Evolutionary conservation across 495 filamentous ascomycete genomes (phyloP).

Genomic region (Lophiotrema nucula): DNA sequence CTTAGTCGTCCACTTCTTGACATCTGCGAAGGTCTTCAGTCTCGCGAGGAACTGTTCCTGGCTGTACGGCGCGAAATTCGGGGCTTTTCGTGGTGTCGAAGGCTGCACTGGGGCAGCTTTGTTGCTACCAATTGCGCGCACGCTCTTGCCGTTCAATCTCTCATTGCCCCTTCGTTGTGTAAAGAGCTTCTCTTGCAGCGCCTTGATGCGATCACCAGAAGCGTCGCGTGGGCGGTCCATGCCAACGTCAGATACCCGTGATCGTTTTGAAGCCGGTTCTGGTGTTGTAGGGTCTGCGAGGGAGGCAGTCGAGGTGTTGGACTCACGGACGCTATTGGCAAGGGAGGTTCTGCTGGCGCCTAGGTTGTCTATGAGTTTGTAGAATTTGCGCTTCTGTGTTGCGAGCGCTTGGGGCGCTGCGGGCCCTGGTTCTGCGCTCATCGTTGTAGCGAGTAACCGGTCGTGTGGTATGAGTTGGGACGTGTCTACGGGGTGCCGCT

Average conservation of each 20-base stretch:
- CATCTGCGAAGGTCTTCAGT: constrained; percentile 81
- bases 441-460: too few species aligned
- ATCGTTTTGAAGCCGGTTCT: constrained; percentile 31
- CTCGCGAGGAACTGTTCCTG: constrained; percentile 77
- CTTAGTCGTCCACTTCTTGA: constrained; percentile 84
- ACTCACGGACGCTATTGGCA: constrained; percentile 3
- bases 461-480: too few species aligned
- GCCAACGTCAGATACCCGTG: constrained; percentile 23
- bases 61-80: constrained; percentile 78
- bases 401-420: constrained; percentile 32
- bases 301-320: constrained; percentile 22
- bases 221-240: constrained; percentile 19
- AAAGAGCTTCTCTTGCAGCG: constrained; percentile 20
- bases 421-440: too few species aligned
- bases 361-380: constrained; percentile 43
- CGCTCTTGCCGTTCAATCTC: neutral
- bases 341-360: constrained; percentile 31
- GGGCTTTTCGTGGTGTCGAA: constrained; percentile 35
- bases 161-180: constrained; percentile 5
- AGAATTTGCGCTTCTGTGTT: constrained; percentile 45
- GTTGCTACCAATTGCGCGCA: constrained; percentile 13
- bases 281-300: constrained; percentile 11
- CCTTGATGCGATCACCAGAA: constrained; percentile 22
- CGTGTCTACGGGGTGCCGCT: too few species aligned
- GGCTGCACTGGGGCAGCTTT: constrained; percentile 1